Conservation (phyloP, 2,329 filamentous ascomycete genomes). For the Exophiala xenobiotica region DNA sequence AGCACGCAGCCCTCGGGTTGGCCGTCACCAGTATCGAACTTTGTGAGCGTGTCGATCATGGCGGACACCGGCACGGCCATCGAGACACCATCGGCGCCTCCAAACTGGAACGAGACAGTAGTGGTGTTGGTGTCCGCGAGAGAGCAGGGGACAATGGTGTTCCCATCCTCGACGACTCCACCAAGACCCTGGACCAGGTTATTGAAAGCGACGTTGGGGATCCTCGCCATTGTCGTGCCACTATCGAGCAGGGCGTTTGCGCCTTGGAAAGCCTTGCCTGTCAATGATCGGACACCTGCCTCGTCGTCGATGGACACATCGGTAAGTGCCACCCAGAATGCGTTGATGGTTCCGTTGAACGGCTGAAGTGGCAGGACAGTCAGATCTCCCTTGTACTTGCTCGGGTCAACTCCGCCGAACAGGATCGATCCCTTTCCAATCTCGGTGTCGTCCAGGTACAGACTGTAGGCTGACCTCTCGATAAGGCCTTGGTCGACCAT, state of each 20-base stretch:
- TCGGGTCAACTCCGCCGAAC: constrained; percentile 71
- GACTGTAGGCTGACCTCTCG: constrained; percentile 12
- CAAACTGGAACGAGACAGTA: background rate
- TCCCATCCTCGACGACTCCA: background rate
- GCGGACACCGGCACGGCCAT: background rate
- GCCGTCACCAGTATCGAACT: background rate
- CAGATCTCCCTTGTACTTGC: constrained; percentile 61
- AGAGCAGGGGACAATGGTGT: background rate
- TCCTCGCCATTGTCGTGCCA: constrained; percentile 48
- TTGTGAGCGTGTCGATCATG: background rate
- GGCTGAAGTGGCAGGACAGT: constrained; percentile 57
- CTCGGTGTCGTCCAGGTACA: constrained; percentile 15
- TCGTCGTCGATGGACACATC: constrained; percentile 44
- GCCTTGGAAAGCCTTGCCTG: constrained; percentile 40
- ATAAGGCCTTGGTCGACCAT: constrained; percentile 10
- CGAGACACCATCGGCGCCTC: background rate
- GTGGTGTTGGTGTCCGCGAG: background rate
- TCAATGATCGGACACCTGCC: constrained; percentile 35
- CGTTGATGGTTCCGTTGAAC: constrained; percentile 35
- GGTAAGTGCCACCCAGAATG: constrained; percentile 57
- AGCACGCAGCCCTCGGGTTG: background rate
- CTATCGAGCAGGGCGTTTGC: constrained; percentile 69
- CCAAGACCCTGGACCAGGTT: background rate
- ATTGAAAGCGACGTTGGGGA: background rate
- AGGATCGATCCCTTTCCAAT: constrained; percentile 52